phyloP scores from a whole-genome alignment of 352 stramenopile genomes.

The Globisporangium carolinianum region DNA sequence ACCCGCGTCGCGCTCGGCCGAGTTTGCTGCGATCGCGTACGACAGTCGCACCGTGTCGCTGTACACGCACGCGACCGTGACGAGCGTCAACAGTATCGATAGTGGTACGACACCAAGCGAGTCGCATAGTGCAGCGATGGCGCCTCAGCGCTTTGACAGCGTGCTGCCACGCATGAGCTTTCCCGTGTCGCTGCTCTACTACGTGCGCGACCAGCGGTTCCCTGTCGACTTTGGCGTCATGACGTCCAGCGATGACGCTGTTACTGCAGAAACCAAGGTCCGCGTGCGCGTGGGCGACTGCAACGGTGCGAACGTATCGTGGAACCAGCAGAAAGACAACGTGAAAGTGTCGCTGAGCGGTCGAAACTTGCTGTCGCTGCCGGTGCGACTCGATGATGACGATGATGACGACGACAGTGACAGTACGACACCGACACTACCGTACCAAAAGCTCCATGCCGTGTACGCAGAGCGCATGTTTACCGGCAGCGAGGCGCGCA shows the following conservation, averaged over 20 bases:
- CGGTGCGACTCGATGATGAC: slow-evolving; percentile 28
- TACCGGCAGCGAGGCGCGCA: slow-evolving; percentile 67
- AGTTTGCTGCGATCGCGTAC: slow-evolving; percentile 55
- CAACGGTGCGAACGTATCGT: slow-evolving; percentile 37
- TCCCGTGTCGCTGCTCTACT: slow-evolving; percentile 66
- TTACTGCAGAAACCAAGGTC: slow-evolving; percentile 24
- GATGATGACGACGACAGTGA: slow-evolving; percentile 12
- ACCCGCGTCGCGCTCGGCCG: slow-evolving; percentile 21
- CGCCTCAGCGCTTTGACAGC: neutral
- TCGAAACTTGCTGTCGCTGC: slow-evolving; percentile 61
- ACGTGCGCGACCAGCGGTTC: slow-evolving; percentile 67
- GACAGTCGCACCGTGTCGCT: slow-evolving; percentile 50
- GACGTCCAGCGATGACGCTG: slow-evolving; percentile 8
- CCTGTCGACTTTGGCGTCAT: slow-evolving; percentile 55
- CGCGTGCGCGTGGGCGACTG: slow-evolving; percentile 41
- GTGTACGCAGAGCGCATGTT: slow-evolving; percentile 71
- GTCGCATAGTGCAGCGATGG: too few relatives aligned
- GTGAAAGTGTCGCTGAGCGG: slow-evolving; percentile 53
- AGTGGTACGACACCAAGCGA: neutral
- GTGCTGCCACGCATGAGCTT: slow-evolving; percentile 51
- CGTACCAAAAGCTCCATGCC: slow-evolving; percentile 29
- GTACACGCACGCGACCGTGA: slow-evolving; percentile 27
- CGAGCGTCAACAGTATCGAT: slow-evolving; percentile 7
- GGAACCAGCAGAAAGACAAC: slow-evolving; percentile 53
- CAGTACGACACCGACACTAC: neutral